A percentile compares a stretch with the other conserved stretches of the same genome.
phyloP scores from a whole-genome alignment of 106 monocot genomes.

The Agapanthus africanus region DNA sequence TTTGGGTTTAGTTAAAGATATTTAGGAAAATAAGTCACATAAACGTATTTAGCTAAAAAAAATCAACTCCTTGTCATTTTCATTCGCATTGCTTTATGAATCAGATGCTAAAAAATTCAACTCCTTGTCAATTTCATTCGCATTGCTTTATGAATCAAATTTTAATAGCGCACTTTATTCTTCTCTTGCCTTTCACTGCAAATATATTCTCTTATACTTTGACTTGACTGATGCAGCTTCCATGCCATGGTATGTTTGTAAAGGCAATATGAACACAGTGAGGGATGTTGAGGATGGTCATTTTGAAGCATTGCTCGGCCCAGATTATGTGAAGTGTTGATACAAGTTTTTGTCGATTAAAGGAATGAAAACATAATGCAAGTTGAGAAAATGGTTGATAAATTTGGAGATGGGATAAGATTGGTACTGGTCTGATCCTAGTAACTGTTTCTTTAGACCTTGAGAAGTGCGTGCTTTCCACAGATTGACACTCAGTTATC shows the following conservation, averaged over 20 bases:
- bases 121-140: not conserved
- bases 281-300: not conserved
- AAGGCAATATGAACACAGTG: not conserved
- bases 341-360: not conserved
- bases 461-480: no score
- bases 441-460: no score
- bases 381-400: not conserved
- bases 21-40: not conserved
- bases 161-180: not conserved
- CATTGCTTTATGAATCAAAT: not conserved
- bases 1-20: no score
- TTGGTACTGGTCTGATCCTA: no score
- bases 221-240: not conserved
- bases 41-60: not conserved
- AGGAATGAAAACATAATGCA: not conserved
- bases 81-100: not conserved
- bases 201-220: not conserved
- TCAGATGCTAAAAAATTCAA: not conserved
- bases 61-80: not conserved
- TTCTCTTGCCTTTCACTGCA: not conserved
- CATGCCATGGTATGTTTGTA: constrained; percentile 2
- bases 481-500: no score
- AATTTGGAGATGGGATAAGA: not conserved
- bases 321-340: not conserved
- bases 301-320: not conserved